Base-by-base conservation (phyloP, 148 eudicot species). In the Diospyros lotus region DNA sequence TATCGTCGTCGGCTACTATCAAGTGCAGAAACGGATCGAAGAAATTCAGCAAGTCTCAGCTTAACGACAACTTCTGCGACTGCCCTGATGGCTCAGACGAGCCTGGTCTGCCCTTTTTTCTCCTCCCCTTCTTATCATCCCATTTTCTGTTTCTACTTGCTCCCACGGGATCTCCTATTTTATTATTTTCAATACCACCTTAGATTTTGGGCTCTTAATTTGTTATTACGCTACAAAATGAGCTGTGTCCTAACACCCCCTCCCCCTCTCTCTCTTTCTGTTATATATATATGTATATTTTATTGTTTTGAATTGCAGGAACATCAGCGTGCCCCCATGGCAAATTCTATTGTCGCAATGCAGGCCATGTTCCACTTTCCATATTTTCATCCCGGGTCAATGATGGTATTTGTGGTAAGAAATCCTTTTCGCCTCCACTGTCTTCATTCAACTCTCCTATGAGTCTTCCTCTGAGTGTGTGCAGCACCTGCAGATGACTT, bases 321-420 rank as follows among this genome's bases (percentile, higher is more conserved):
- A 92, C 99, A 38, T 95, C 99, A 8, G 99, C 99, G n/a, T 95
- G 99, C 79, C 97, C 93, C 46, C 81, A 76, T 80, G 99, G 93
- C 59, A 89, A 77, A 72, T 95, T 95, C 81, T 87, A 89, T 71
- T 95, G 99, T 71, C 76, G 72, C 69, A 95, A 95, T 86, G 90
- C 85, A 58, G 97, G 97, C 48, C 97, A 95, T 84, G 70, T 77
- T 85, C 96, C 99, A 5, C 66, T 88, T 64, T 54, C 75, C 39
- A 68, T 95, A 77, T 92, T 67, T 80, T 92, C 99, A 41, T 95
- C 99, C 15, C 81, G 93, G 78, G 99, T 95, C 73, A 92, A 90
- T 87, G 99, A 95, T 81, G 99, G 99, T 58, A 90, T 90, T 3
- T 95, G 99, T 76, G 99, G 99, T 95, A 84, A 88, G 91, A 59